Base-by-base conservation (phyloP, 2,329 filamentous ascomycete species). In the Chaetoscypha palmicola region DNA sequence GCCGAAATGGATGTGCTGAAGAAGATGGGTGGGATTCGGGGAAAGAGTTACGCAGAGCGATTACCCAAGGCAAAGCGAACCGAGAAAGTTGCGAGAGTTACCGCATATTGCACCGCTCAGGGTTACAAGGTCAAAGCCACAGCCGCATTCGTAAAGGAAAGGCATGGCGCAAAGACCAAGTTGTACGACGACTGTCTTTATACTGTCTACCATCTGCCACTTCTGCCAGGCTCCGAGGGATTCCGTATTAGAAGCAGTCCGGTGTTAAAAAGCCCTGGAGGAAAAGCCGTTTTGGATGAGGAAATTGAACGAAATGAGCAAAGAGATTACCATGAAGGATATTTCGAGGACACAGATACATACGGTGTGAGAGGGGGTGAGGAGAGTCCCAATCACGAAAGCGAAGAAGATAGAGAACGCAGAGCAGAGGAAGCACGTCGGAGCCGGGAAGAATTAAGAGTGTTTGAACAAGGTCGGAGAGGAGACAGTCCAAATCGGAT, bases 131-230 rank as follows among this genome's bases (percentile, higher is more conserved):
- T 94, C 68, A 83, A 85, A 56, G 77, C 82, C 20, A 88, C 89
- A n/a, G 88, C 90, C 11, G 79, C 86, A 24, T 98, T 98, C 62
- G 72, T 96, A 49, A 83, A 86, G 56, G 86, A 86, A 52, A 83
- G 83, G 58, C 92, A 98, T 66, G 82, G 85, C 23, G 91, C 90
- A 1, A 84, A 89, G 66, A 94, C 91, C 11, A 98, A 98, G 66
- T 73, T 97, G 4, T 98, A 98, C 66, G 92, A 98, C 64, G 92
- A 98, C 64, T 98, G 92, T 61, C 71, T 98, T 19, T 98, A 98
- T 62, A 87, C 83, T 20, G 91, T 95, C 37, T 98, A 98, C 64
- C 90, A 96, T 61, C 69, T 96, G 22, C 92, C 92, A 4, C 69
- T 98, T 12, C 71, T 97, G 42, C 84, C 87, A 2, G 92, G 91